Base-by-base conservation (phyloP, 352 stramenopile genomes). In the Globisporangium radiosum region DNA sequence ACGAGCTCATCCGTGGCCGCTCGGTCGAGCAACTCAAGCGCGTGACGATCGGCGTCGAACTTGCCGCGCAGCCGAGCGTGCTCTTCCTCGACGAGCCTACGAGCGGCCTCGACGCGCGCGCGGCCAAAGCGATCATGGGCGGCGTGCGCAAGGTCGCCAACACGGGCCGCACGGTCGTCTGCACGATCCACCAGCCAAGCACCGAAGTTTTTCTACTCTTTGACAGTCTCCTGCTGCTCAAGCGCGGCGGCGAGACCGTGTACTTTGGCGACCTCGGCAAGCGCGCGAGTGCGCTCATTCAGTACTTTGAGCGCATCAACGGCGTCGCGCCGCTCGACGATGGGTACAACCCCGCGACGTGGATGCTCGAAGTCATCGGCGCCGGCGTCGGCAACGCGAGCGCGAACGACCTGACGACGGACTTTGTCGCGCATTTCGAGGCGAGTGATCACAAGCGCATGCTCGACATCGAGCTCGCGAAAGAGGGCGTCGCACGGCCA, bases 131-230 rank as follows among this genome's bases (percentile, higher is more conserved):
- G 15, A 51, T 51, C 47, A 51, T 80, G 52, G 69, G 84, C 33
- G 66, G 88, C 4, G 65, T 94, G 11, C 54, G 65, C 9, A 66
- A 75, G 17, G 62, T 83, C 11, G 73, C 84, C 14, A 60, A 76
- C 52, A 66, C 65, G 38, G 85, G 78, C 11, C 71, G 78, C 33
- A 94, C 85, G 47, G 78, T 94, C 48, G 70, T 89, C 38, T 81
- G 80, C 54, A 96, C 85, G 14, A 94, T 96, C 64, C 85, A 95
- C 54, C 85, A 95, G 64, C 85, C 87, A 9, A 85, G 69, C 54
- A 76, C 69, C 14, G 65, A 69, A 36, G 76, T 95, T 14, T 95
- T 94, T 71, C 62, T 76, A 25, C 77, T 76, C 25, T 85, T 81
- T 56, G 85, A 96, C 60, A 71, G 82, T 33, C 65, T 96, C 14